Conservation (phyloP, 441 rosid genomes). For the Melastoma candidum region DNA sequence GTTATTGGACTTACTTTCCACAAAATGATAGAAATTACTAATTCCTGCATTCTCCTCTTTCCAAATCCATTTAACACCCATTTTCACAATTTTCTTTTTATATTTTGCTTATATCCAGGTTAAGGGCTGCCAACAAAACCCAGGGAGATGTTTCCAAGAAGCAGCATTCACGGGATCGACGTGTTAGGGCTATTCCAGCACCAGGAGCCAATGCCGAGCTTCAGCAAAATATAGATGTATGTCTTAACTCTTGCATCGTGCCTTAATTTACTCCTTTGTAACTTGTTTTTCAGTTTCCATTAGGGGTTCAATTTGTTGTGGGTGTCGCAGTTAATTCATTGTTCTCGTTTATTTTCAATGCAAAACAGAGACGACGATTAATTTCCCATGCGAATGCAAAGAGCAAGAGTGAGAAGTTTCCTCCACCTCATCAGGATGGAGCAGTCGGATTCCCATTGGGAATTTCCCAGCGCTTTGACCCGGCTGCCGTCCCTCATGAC, state of each 20-base stretch:
- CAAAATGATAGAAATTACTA: background rate
- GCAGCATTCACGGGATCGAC: slow-evolving; percentile 56
- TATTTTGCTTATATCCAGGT: slow-evolving; percentile 32
- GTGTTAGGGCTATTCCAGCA: slow-evolving; percentile 59
- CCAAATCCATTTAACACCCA: background rate
- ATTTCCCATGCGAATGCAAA: slow-evolving; percentile 11
- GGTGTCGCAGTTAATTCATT: no score
- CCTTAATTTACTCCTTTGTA: no score
- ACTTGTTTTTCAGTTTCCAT: no score
- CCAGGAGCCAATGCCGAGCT: slow-evolving; percentile 94
- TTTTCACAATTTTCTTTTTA: slow-evolving; percentile 1
- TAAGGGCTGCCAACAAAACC: slow-evolving; percentile 61
- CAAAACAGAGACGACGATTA: slow-evolving; percentile 3
- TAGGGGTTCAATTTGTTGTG: no score
- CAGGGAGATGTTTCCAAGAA: slow-evolving; percentile 64
- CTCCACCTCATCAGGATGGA: slow-evolving; percentile 11
- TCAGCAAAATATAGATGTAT: slow-evolving; percentile 80
- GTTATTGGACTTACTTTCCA: no score
- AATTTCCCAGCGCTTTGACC: slow-evolving; percentile 9
- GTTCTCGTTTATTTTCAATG: no score
- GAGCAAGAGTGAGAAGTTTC: slow-evolving; percentile 16
- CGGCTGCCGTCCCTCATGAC: slow-evolving; percentile 7
- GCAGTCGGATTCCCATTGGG: slow-evolving; percentile 8
- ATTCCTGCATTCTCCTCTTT: background rate
- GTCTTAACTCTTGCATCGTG: slow-evolving; percentile 9